phyloP scores from a whole-genome alignment of 371 early-diverging fungal genomes.

The Mucor mucedo region DNA sequence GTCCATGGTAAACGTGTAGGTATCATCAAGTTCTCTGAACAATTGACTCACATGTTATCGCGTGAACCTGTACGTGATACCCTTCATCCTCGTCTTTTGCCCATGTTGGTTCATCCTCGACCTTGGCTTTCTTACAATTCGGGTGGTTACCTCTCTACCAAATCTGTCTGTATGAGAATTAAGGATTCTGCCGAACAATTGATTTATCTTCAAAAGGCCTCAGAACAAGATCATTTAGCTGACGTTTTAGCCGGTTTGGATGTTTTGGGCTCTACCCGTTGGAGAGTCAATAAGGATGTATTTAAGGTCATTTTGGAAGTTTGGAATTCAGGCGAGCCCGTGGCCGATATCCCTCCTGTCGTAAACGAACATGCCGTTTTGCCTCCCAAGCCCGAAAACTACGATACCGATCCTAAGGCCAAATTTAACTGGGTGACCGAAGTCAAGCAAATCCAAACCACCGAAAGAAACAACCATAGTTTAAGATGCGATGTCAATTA shows the following conservation, averaged over 20 bases:
- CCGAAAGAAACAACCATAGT: constrained; percentile 80
- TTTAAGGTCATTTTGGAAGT: constrained; percentile 79
- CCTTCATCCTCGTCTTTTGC: constrained; percentile 81
- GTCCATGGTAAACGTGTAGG: constrained; percentile 74
- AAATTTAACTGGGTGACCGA: constrained; percentile 59
- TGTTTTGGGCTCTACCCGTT: constrained; percentile 88
- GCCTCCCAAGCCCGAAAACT: constrained; percentile 73
- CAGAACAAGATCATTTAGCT: constrained; percentile 72
- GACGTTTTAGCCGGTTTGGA: constrained; percentile 83
- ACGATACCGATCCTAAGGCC: constrained; percentile 67
- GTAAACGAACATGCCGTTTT: constrained; percentile 39
- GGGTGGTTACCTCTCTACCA: constrained; percentile 90
- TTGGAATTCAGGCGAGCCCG: constrained; percentile 87
- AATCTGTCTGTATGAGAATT: constrained; percentile 78
- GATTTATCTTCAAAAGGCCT: constrained; percentile 81
- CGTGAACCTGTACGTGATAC: constrained; percentile 66
- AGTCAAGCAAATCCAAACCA: constrained; percentile 56
- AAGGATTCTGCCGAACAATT: constrained; percentile 77
- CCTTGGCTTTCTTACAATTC: constrained; percentile 92
- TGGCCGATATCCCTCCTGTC: constrained; percentile 74
- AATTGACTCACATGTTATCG: constrained; percentile 73
- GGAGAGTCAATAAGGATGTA: constrained; percentile 88
- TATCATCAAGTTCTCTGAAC: constrained; percentile 73
- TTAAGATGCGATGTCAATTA: constrained; percentile 93
- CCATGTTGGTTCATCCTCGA: constrained; percentile 94